These are phyloP conservation scores for Tricladium varicosporioides DNA, from an alignment of 2,329 filamentous ascomycete genomes.

Conservation along the genomic window DNA sequence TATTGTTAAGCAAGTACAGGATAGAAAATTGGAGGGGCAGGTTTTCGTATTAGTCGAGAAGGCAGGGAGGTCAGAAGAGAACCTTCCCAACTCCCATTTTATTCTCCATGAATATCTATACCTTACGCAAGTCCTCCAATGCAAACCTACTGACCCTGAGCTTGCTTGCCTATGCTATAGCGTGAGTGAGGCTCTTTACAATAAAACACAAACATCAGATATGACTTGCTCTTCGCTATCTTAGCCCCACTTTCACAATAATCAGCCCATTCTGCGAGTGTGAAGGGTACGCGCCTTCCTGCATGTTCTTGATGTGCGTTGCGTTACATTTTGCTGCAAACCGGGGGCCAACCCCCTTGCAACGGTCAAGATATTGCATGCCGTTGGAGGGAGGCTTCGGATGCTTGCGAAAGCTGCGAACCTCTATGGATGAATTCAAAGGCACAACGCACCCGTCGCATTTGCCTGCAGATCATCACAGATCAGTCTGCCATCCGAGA, in stretches of 20 bases:
- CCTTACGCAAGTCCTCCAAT: too few species aligned
- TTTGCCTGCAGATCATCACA: background rate
- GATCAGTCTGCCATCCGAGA: background rate
- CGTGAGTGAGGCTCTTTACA: background rate
- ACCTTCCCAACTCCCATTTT: too few species aligned
- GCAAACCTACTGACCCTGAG: too few species aligned
- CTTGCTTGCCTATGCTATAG: too few species aligned
- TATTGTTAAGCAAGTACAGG: too few species aligned
- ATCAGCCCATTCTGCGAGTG: background rate
- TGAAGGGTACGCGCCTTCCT: background rate
- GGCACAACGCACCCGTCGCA: background rate
- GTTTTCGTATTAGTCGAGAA: too few species aligned
- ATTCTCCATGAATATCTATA: too few species aligned
- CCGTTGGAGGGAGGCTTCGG: background rate
- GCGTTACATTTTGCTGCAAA: background rate
- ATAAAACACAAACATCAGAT: background rate
- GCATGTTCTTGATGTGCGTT: background rate
- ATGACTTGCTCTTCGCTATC: background rate
- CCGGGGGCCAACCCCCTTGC: background rate
- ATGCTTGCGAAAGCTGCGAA: background rate
- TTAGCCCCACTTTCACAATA: background rate
- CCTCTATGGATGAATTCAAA: constrained; percentile 2
- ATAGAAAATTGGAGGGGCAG: too few species aligned
- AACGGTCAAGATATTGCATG: background rate
- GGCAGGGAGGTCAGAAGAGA: too few species aligned